Conservation (phyloP, 1,284 basidiomycete genomes). For the Exsudoporus floridanus region DNA sequence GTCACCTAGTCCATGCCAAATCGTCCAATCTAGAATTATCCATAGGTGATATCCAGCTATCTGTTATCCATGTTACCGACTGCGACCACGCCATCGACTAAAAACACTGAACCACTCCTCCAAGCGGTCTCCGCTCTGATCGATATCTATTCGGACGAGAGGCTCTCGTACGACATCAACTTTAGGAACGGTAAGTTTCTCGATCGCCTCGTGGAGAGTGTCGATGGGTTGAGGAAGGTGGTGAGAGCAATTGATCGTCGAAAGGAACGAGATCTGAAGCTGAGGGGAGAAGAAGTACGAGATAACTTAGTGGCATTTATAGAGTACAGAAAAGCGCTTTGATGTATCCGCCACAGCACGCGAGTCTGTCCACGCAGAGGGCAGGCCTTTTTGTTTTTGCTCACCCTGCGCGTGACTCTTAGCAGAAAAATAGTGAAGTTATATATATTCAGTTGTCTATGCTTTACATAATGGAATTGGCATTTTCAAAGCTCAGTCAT, state of each 20-base stretch:
- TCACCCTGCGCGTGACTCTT: slow-evolving; percentile 20
- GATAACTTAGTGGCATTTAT: slow-evolving; percentile 91
- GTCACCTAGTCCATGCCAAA: slow-evolving; percentile 14
- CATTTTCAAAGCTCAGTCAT: slow-evolving; percentile 10
- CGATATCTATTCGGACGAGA: slow-evolving; percentile 95
- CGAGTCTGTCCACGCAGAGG: slow-evolving; percentile 45
- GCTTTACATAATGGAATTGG: not conserved
- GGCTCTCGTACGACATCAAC: slow-evolving; percentile 74
- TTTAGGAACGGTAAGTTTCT: slow-evolving; percentile 68
- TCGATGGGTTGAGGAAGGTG: slow-evolving; percentile 58
- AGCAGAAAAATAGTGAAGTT: not conserved
- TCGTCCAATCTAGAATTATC: slow-evolving; percentile 11
- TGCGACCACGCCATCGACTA: slow-evolving; percentile 37
- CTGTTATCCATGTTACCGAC: slow-evolving; percentile 58
- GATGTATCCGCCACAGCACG: slow-evolving; percentile 43
- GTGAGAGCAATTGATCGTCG: slow-evolving; percentile 59
- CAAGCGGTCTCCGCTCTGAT: slow-evolving; percentile 86
- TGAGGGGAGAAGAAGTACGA: slow-evolving; percentile 70
- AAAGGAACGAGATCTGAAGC: slow-evolving; percentile 54
- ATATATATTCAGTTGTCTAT: not conserved
- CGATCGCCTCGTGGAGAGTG: slow-evolving; percentile 48
- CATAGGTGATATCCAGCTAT: slow-evolving; percentile 66
- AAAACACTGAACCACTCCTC: slow-evolving; percentile 71
- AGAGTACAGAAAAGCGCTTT: slow-evolving; percentile 71
- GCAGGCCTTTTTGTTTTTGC: slow-evolving; percentile 26